Evolutionary conservation across 306 rosid species (phyloP).

Genomic region (Rosa rugosa): DNA sequence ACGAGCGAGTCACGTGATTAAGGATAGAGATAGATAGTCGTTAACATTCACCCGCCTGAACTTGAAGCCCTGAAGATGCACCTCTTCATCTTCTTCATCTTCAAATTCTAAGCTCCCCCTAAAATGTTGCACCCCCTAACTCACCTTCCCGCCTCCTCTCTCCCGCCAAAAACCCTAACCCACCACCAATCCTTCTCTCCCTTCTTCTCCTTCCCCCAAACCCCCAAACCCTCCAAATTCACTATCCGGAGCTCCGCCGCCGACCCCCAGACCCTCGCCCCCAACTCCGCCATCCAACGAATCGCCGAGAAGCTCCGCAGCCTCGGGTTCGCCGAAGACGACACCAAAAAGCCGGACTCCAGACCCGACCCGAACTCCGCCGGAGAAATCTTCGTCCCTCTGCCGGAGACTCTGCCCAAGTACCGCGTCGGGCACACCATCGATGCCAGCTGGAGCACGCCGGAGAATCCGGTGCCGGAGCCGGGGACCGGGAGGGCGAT

Average conservation of each 20-base stretch:
- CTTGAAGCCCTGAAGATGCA: background rate
- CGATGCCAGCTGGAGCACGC: conserved; percentile 80
- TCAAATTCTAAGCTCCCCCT: background rate
- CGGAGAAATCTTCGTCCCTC: conserved; percentile 74
- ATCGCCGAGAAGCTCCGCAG: conserved; percentile 84
- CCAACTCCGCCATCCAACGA: conserved; percentile 79
- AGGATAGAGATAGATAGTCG: conserved; percentile 14
- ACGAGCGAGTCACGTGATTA: conserved; percentile 19
- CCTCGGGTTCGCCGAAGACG: conserved; percentile 69
- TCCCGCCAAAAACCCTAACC: conserved; percentile 33
- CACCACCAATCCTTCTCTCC: conserved; percentile 35
- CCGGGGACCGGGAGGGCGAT: conserved; percentile 61
- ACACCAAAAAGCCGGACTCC: background rate
- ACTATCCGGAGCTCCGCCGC: conserved; percentile 48
- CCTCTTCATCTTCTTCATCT: background rate
- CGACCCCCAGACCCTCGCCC: conserved; percentile 43
- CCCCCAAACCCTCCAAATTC: conserved; percentile 36
- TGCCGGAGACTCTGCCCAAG: conserved; percentile 56
- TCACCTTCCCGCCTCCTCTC: conserved; percentile 27
- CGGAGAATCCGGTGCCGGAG: conserved; percentile 68
- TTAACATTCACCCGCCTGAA: conserved; percentile 2
- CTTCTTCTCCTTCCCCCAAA: conserved; percentile 42
- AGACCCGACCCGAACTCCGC: conserved; percentile 29
- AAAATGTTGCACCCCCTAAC: conserved; percentile 51
- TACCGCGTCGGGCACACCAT: conserved; percentile 71